Evolutionary conservation across 768 basidiomycete species (phyloP), one percentile per base, ranked within the genome.

Genomic region (Mrakia frigida): DNA sequence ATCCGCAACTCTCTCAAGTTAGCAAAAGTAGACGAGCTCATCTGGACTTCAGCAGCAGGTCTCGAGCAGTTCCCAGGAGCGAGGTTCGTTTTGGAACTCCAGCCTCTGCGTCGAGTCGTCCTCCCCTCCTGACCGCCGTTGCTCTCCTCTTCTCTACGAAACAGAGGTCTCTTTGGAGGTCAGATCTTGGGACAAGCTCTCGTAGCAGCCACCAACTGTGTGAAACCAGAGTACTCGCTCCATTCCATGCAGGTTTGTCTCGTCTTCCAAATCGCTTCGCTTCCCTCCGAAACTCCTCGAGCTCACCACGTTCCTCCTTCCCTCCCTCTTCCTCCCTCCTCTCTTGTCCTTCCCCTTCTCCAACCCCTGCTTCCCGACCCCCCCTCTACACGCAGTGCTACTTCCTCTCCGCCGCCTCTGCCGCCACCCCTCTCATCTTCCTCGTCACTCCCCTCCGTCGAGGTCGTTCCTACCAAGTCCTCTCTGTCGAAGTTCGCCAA

Each of bases 141-240:
- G 10, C n/a, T 21, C 61, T 35, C 25, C 35, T 33, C 61, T 21
- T 61, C n/a, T n/a, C 7, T 1, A n/a, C n/a, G n/a, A n/a, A n/a
- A 25, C 14, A 65, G 37, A 68, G 65, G 65, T 41, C 92, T 92
- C 21, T 94, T 92, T 80, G 92, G 93, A 77, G 92, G 92, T 5
- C 83, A 84, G 79, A 92, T 94, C 75, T 92, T 94, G 79, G 92
- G 91, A 52, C 92, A 94, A 81, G 93, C 92, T 6, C 84, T 94
- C 39, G 90, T 92, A 18, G 87, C 91, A 3, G 92, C 92, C 0
- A 92, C 91, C 21, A 90, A 89, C 77, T 39, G 39, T 25, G 74
- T 68, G 11, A 67, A 52, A 7, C 67, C 65, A 3, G 16, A 61
- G 37, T 59, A 73, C 72, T 43, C 41, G 7, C 68, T 75, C 6